phyloP scores from a whole-genome alignment of 2,329 filamentous ascomycete genomes.

The Fusarium protoensiforme region DNA sequence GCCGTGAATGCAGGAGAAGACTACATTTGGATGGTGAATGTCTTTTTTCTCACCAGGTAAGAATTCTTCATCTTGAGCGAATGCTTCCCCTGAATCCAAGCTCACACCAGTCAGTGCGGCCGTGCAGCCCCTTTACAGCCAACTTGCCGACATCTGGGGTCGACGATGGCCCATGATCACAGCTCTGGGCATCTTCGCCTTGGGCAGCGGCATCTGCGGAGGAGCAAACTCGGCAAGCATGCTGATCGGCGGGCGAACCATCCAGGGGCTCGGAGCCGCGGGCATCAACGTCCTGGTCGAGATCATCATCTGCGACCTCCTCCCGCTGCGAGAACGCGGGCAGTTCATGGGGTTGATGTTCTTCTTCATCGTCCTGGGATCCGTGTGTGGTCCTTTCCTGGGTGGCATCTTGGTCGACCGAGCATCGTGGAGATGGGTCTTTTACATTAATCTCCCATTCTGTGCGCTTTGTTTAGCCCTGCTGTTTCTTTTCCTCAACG shows the following conservation, averaged over 20 bases:
- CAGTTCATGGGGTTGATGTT: conserved; percentile 52
- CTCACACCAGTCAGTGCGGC: neutral
- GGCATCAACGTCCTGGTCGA: conserved; percentile 50
- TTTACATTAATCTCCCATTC: conserved; percentile 55
- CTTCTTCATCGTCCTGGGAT: conserved; percentile 46
- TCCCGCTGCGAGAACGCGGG: conserved; percentile 59
- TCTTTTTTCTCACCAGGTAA: neutral
- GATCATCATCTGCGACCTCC: conserved; percentile 54
- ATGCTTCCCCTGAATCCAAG: neutral
- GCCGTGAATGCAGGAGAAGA: neutral
- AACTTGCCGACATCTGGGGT: neutral
- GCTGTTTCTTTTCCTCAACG: conserved; percentile 38
- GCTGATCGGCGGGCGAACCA: neutral
- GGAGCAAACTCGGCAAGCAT: neutral
- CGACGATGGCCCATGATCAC: neutral
- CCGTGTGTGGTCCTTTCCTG: conserved; percentile 47
- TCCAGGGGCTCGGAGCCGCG: conserved; percentile 61
- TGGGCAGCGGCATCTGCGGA: neutral
- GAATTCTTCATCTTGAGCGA: neutral
- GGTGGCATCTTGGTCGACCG: conserved; percentile 42
- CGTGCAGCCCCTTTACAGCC: neutral
- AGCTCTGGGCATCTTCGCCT: neutral
- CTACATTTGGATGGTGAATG: neutral
- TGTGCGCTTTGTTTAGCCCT: conserved; percentile 33
- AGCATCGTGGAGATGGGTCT: conserved; percentile 56